Percentiles rank a stretch among this genome's conserved stretches.
Conservation (phyloP, 2,329 filamentous ascomycete species). For the Ceratocystiopsis minuta region DNA sequence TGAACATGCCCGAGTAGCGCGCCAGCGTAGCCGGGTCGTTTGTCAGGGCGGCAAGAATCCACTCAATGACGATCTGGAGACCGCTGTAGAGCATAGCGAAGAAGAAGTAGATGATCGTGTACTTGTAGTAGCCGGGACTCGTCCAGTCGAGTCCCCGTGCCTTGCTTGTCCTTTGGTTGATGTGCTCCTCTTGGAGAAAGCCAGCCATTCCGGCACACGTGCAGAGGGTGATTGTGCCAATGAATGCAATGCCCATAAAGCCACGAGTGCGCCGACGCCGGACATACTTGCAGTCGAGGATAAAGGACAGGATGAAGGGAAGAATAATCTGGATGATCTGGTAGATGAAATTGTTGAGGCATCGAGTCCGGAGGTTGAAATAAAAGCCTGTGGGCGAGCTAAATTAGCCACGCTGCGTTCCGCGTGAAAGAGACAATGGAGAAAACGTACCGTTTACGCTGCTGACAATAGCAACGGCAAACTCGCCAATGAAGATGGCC, state of each 20-base stretch:
- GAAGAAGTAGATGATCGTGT: conserved; percentile 2
- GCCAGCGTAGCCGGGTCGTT: conserved; percentile 3
- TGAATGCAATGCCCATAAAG: neutral
- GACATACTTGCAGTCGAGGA: conserved; percentile 2
- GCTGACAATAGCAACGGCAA: conserved; percentile 1
- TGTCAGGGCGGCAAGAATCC: neutral
- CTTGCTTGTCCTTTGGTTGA: neutral
- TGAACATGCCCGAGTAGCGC: conserved; percentile 1
- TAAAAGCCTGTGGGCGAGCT: neutral
- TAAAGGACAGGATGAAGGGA: neutral
- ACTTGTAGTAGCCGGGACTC: neutral
- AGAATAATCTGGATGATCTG: conserved; percentile 2
- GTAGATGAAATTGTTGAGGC: conserved; percentile 2
- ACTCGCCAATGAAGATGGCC: conserved; percentile 3
- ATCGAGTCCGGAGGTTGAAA: conserved; percentile 4
- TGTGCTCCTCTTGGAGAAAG: conserved; percentile 1
- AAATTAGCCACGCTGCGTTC: too few species aligned
- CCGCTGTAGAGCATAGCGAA: conserved; percentile 2
- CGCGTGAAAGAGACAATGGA: neutral
- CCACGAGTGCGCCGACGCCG: neutral
- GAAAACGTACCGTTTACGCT: conserved; percentile 1
- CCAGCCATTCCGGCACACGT: conserved; percentile 1
- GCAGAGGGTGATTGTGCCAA: neutral
- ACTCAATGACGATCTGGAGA: conserved; percentile 3
- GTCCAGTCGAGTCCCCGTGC: conserved; percentile 1